These are phyloP conservation scores for Platanthera zijinensis DNA, from an alignment of 106 monocot genomes.

Conservation along the genomic window DNA sequence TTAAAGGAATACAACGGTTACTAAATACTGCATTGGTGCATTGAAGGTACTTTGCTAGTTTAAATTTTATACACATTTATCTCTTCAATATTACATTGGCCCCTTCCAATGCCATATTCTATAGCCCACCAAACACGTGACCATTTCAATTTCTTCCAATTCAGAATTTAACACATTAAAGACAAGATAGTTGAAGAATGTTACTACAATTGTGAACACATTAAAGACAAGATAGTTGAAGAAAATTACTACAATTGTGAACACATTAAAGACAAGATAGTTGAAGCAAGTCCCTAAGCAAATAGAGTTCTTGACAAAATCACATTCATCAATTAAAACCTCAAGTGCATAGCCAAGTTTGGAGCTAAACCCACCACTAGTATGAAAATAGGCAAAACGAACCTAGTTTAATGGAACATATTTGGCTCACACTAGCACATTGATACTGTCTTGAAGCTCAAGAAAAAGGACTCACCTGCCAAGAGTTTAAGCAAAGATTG, in stretches of 20 bases:
- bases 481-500: slow-evolving; percentile 74
- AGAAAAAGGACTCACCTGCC: slow-evolving; percentile 60
- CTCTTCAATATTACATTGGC: not conserved
- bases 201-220: not conserved
- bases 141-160: not conserved
- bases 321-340: not conserved
- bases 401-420: not conserved
- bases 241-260: not conserved
- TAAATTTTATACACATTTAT: not conserved
- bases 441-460: not conserved
- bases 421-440: not conserved
- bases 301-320: not conserved
- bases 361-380: not conserved
- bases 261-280: too few relatives aligned
- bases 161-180: not conserved
- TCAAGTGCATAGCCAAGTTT: not conserved
- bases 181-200: not conserved
- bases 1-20: too few relatives aligned
- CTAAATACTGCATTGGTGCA: too few relatives aligned
- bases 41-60: not conserved
- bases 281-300: not conserved
- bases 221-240: not conserved
- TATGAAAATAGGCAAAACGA: not conserved
- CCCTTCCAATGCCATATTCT: not conserved
- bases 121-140: not conserved